Base-by-base conservation (phyloP, 208 protist species). In the Wallacemonas collosoma region DNA sequence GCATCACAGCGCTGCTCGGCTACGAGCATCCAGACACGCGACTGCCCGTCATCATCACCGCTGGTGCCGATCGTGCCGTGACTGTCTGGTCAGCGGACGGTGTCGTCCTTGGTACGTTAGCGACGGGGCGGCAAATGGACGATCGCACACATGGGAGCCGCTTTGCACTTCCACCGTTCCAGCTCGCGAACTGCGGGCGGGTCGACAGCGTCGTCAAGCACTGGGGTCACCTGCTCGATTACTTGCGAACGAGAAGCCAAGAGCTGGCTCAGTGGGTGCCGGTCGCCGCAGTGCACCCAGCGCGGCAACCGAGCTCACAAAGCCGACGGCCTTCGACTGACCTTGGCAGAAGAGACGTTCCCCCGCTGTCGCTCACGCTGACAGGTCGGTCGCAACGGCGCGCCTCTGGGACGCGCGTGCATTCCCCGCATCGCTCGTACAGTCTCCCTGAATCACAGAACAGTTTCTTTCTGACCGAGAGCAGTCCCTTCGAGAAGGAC, bases 1-100 rank as follows among this genome's bases (percentile, higher is more conserved):
- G 77, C 17, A 67, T 90, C 53, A 76, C 83, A 2, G 72, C 68
- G 14, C 40, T 86, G 41, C 3, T n/a, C n/a, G 73, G 75, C 35
- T 64, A 73, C 4, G 64, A 72, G 17, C 77, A 84, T 51, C 74
- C 80, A 14, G 44, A 36, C 40, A 40, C 38, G 12, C 55, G 62
- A 0, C 75, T 86, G 2, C 82, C 82, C 15, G 40, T 88, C 1
- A n/a, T 91, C 1, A 26, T 88, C 39, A 79, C 73, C 12, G 75
- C 65, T 14, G 82, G 75, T 41, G n/a, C 45, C 3, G 79, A 86
- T 40, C 48, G 55, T 7, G 50, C 17, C 55, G 77, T 83, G 26
- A 63, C 45, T 4, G 3, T 91, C 66, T 91, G 86, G 83, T 82
- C 80, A 0, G 38, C 66, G 1, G 82, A 91, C 62, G 86, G 86